Conservation (phyloP, 1,284 basidiomycete species). For the Rhodofomes roseus region DNA sequence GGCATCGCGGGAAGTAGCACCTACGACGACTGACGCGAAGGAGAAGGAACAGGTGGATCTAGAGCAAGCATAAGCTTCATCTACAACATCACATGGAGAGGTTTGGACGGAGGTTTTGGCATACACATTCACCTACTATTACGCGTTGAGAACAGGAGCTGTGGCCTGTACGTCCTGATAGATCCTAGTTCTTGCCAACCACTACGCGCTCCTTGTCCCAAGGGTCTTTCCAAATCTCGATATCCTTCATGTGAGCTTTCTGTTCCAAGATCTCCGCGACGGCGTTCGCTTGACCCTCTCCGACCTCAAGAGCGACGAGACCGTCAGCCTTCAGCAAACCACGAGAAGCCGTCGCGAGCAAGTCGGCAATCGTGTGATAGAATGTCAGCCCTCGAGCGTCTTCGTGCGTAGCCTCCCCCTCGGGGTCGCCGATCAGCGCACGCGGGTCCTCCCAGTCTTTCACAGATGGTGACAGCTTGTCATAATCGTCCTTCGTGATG, state of each 20-base stretch:
- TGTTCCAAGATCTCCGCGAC: slow-evolving; percentile 57
- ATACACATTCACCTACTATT: too few species aligned
- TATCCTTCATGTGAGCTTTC: slow-evolving; percentile 38
- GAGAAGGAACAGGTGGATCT: neutral
- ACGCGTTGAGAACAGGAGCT: too few species aligned
- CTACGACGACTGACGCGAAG: neutral
- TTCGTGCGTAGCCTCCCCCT: slow-evolving; percentile 8
- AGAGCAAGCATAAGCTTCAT: neutral
- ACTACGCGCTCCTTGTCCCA: slow-evolving; percentile 70
- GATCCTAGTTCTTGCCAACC: slow-evolving; percentile 33
- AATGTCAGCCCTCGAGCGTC: slow-evolving; percentile 64
- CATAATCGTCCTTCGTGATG: slow-evolving; percentile 68
- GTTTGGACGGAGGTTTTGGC: too few species aligned
- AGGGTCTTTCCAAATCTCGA: slow-evolving; percentile 74
- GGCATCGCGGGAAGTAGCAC: neutral
- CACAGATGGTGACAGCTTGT: slow-evolving; percentile 63
- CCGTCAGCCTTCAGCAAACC: slow-evolving; percentile 46
- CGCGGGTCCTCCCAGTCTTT: slow-evolving; percentile 73
- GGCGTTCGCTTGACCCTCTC: slow-evolving; percentile 62
- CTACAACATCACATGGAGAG: too few species aligned
- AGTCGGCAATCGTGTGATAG: slow-evolving; percentile 67
- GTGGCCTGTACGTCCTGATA: too few species aligned
- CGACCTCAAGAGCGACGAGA: slow-evolving; percentile 77
- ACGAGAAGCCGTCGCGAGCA: slow-evolving; percentile 43
- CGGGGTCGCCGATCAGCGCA: slow-evolving; percentile 74